These are phyloP conservation scores for Antarctomyces pellizariae DNA, from an alignment of 495 filamentous ascomycete species.

Conservation along the genomic window DNA sequence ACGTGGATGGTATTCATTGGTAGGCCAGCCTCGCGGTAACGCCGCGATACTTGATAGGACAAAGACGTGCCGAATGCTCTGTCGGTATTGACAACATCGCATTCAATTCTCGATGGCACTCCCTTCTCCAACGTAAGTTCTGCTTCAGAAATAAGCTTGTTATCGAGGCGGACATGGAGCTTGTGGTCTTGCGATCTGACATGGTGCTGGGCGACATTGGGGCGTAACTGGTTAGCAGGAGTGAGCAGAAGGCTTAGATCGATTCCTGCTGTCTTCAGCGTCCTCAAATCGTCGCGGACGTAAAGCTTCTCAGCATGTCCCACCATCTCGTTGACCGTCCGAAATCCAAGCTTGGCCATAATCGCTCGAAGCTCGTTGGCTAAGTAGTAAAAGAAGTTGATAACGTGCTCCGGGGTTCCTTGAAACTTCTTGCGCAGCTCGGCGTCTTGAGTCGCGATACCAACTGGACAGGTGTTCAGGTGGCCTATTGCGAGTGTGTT, in stretches of 20 bases:
- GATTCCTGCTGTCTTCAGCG: conserved; percentile 75
- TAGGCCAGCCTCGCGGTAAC: conserved; percentile 74
- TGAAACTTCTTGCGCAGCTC: conserved; percentile 88
- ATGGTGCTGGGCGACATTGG: conserved; percentile 95
- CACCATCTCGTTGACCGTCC: conserved; percentile 97
- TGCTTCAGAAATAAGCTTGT: conserved; percentile 95
- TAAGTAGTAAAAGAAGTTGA: conserved; percentile 99
- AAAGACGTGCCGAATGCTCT: conserved; percentile 84
- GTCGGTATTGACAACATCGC: conserved; percentile 96
- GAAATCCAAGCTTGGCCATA: conserved; percentile 90
- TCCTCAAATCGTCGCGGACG: conserved; percentile 73
- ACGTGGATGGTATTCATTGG: conserved; percentile 91
- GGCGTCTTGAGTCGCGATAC: conserved; percentile 91
- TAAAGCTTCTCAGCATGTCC: conserved; percentile 74
- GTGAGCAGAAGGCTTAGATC: conserved; percentile 92
- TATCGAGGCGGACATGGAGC: conserved; percentile 85
- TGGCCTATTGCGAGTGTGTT: conserved; percentile 7
- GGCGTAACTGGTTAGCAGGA: conserved; percentile 84
- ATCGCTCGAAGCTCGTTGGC: conserved; percentile 95
- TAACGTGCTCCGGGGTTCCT: conserved; percentile 89
- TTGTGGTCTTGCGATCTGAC: conserved; percentile 95
- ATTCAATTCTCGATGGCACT: conserved; percentile 83
- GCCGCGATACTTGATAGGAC: conserved; percentile 88
- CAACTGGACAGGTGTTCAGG: conserved; percentile 82
- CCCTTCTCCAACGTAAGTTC: conserved; percentile 94